These are phyloP conservation scores for Ganoderma boninense DNA, from an alignment of 1,284 basidiomycete species.

Conservation along the genomic window DNA sequence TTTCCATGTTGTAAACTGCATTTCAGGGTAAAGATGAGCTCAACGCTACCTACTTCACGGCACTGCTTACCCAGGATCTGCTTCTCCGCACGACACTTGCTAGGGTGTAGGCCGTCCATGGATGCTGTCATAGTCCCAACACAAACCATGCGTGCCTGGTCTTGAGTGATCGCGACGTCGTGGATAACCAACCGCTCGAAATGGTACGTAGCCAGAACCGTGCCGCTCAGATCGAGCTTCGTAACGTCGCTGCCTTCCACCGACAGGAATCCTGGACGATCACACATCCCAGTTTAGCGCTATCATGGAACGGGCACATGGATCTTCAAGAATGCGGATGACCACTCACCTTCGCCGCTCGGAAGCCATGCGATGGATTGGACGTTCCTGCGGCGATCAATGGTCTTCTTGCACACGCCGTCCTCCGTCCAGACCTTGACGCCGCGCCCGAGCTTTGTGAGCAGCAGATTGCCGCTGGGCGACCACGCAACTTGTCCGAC, in stretches of 20 bases:
- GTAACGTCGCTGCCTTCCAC: conserved; percentile 61
- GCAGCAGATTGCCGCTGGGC: conserved; percentile 64
- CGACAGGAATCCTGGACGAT: conserved; percentile 59
- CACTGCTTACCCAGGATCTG: conserved; percentile 70
- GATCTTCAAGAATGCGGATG: neutral
- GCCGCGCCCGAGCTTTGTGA: conserved; percentile 74
- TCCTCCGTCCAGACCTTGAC: conserved; percentile 84
- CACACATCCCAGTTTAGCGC: neutral
- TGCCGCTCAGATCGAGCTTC: conserved; percentile 62
- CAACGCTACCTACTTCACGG: conserved; percentile 9
- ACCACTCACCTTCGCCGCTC: conserved; percentile 60
- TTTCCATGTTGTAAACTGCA: conserved; percentile 76
- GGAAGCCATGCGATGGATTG: conserved; percentile 81
- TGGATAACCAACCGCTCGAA: conserved; percentile 74
- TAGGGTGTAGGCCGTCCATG: conserved; percentile 71
- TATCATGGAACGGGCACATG: too few species aligned
- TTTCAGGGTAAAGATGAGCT: conserved; percentile 3
- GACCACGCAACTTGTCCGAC: conserved; percentile 86
- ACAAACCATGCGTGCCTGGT: conserved; percentile 69
- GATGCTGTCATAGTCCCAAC: conserved; percentile 75
- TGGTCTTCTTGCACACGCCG: conserved; percentile 76
- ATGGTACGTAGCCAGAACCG: conserved; percentile 62
- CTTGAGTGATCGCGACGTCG: conserved; percentile 78
- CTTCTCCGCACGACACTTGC: conserved; percentile 78
- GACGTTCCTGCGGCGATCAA: conserved; percentile 66